Evolutionary conservation across 228 moss, liverwort and hornwort species (phyloP).

Genomic region (Sphagnum magellanicum): DNA sequence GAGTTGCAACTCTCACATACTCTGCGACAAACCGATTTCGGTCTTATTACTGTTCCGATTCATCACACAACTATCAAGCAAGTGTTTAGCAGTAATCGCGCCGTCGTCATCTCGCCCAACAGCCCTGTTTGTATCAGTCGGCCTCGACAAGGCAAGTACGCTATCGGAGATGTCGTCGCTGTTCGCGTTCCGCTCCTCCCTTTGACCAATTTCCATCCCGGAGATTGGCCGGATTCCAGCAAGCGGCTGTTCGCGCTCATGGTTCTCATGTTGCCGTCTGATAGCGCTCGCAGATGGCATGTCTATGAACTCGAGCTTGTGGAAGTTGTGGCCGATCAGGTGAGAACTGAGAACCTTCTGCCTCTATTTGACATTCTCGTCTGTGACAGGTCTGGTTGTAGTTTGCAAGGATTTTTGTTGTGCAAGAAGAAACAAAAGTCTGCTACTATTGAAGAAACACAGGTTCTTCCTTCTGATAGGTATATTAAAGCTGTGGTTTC

Average conservation of each 20-base stretch:
- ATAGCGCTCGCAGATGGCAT: conserved; percentile 98
- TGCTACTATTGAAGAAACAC: no score
- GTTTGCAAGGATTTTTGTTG: no score
- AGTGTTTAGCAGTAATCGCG: conserved; percentile 85
- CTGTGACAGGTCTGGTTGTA: no score
- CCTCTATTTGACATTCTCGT: no score
- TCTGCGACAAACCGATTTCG: conserved; percentile 52
- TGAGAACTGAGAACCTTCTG: conserved; percentile 3
- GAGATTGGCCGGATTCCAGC: conserved; percentile 57
- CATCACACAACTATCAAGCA: conserved; percentile 81
- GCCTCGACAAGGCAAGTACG: conserved; percentile 59
- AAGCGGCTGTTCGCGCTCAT: conserved; percentile 75
- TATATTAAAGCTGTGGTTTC: no score
- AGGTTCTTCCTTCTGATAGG: no score
- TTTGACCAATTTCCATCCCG: conserved; percentile 59
- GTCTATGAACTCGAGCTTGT: conserved; percentile 92
- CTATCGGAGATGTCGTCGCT: conserved; percentile 83
- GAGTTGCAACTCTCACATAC: conserved; percentile 72
- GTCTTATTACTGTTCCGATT: conserved; percentile 45
- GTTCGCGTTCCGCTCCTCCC: conserved; percentile 91
- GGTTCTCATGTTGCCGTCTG: conserved; percentile 90
- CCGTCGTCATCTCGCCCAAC: conserved; percentile 70
- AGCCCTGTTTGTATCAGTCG: conserved; percentile 82
- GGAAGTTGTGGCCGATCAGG: conserved; percentile 98
- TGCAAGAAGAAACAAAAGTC: no score